Percentiles rank a stretch among this genome's conserved stretches.
These are phyloP conservation scores for Cetraspora pellucida DNA, from an alignment of 192 early-diverging fungal species.

Conservation along the genomic window DNA sequence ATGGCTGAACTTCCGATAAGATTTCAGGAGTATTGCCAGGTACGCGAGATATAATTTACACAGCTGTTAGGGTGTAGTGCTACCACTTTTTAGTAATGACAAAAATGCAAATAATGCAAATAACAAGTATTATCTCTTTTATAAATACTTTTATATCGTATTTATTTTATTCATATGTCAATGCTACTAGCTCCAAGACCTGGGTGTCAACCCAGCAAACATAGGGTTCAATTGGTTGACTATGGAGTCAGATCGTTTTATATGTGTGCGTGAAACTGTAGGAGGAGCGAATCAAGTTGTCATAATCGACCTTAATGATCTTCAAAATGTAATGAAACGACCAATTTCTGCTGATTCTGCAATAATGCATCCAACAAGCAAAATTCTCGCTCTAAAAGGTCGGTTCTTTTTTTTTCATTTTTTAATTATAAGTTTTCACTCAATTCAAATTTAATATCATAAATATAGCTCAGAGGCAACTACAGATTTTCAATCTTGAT, in stretches of 20 bases:
- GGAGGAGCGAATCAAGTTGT: constrained; percentile 72
- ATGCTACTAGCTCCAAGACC: constrained; percentile 72
- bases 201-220: constrained; percentile 88
- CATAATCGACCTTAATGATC: constrained; percentile 91
- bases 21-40: constrained; percentile 15
- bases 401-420: background rate
- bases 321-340: constrained; percentile 77
- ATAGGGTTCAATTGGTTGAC: constrained; percentile 98
- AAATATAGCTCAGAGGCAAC: constrained; percentile 72
- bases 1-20: constrained; percentile 7
- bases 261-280: constrained; percentile 86
- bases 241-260: constrained; percentile 97
- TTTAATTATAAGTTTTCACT: background rate
- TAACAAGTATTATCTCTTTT: background rate
- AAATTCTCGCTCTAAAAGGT: constrained; percentile 97
- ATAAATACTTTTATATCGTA: background rate
- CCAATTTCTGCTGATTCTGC: constrained; percentile 97
- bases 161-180: no score
- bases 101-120: background rate
- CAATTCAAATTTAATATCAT: background rate
- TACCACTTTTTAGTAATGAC: background rate
- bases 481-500: constrained; percentile 98
- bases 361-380: constrained; percentile 95
- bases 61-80: no score
- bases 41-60: background rate